Conservation (phyloP, 2,329 filamentous ascomycete genomes). For the Dothideomycetes sp. region DNA sequence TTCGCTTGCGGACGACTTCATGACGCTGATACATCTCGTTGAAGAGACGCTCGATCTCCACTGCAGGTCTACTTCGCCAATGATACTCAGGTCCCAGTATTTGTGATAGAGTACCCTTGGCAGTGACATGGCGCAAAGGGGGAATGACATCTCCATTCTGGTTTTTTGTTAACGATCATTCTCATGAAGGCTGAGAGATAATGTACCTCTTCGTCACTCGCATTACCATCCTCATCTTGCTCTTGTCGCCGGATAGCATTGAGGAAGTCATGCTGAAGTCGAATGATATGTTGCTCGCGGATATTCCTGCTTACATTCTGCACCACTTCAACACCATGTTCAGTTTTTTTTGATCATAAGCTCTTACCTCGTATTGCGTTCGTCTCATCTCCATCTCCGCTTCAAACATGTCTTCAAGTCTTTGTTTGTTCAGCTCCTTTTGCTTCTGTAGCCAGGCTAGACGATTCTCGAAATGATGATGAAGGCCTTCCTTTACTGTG, state of each 20-base stretch:
- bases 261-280: slow-evolving; percentile 20
- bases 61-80: slow-evolving; percentile 29
- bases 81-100: slow-evolving; percentile 22
- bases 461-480: slow-evolving; percentile 31
- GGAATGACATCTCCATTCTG: slow-evolving; percentile 17
- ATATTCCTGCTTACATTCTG: slow-evolving; percentile 13
- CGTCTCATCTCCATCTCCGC: slow-evolving; percentile 24
- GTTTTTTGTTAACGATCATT: neutral
- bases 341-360: slow-evolving; percentile 20
- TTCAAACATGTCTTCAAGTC: slow-evolving; percentile 23
- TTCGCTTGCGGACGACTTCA: slow-evolving; percentile 4
- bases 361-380: slow-evolving; percentile 26
- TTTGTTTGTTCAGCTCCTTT: slow-evolving; percentile 24
- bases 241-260: slow-evolving; percentile 26
- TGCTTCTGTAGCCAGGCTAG: slow-evolving; percentile 27
- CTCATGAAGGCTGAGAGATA: neutral
- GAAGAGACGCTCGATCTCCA: slow-evolving; percentile 27
- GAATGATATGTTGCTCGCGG: slow-evolving; percentile 16
- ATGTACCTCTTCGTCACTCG: slow-evolving; percentile 30
- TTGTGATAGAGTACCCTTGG: slow-evolving; percentile 11
- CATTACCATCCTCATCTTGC: slow-evolving; percentile 21
- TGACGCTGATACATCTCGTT: slow-evolving; percentile 18
- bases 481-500: slow-evolving; percentile 41
- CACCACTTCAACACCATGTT: no score
- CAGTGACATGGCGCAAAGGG: slow-evolving; percentile 22